Conservation (phyloP, 2,329 filamentous ascomycete genomes). For the Magnaporthiopsis incrustans region DNA sequence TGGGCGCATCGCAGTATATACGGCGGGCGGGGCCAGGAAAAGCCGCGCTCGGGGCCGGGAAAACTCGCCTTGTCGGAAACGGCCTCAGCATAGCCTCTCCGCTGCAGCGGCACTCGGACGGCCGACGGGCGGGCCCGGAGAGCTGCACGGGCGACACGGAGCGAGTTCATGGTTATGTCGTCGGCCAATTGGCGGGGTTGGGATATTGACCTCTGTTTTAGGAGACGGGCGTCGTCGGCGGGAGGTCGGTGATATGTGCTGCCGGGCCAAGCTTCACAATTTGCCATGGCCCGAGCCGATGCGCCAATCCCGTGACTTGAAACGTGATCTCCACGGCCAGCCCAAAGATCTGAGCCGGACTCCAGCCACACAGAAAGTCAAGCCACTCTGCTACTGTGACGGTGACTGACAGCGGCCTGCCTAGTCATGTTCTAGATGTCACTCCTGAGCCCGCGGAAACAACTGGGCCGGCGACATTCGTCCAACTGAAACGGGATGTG, state of each 20-base stretch:
- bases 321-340: neutral
- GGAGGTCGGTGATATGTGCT: constrained; percentile 24
- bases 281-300: constrained; percentile 12
- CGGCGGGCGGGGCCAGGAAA: neutral
- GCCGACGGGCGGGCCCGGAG: constrained; percentile 73
- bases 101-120: constrained; percentile 68
- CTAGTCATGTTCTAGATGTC: too few relatives aligned
- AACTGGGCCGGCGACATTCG: too few relatives aligned
- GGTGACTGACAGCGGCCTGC: too few relatives aligned
- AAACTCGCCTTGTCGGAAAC: constrained; percentile 67
- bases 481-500: too few relatives aligned
- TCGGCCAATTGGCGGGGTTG: constrained; percentile 34
- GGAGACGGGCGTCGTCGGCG: constrained; percentile 32
- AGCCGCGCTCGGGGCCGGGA: neutral
- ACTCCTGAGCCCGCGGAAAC: too few relatives aligned
- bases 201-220: neutral
- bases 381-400: too few relatives aligned
- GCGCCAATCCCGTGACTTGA: neutral
- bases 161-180: constrained; percentile 74
- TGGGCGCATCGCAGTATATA: neutral
- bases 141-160: constrained; percentile 86
- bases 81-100: constrained; percentile 85
- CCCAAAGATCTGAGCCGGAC: too few relatives aligned
- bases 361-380: neutral
- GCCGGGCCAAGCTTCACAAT: constrained; percentile 20